Evolutionary conservation across 495 filamentous ascomycete species (phyloP).

Genomic region (Baudoinia panamericana): DNA sequence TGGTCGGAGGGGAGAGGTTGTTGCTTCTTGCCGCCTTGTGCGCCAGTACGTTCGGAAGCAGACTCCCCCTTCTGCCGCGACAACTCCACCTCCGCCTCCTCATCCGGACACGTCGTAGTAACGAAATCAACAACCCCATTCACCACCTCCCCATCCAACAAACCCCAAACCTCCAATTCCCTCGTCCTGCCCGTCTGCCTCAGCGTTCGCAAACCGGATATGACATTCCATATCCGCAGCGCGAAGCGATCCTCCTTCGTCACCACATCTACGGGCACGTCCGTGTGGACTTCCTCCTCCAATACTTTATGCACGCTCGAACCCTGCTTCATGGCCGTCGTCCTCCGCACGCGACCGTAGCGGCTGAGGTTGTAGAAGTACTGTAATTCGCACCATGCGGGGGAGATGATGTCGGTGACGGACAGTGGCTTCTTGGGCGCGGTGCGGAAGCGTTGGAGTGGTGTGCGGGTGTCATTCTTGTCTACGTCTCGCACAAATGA

Average conservation of each 20-base stretch:
- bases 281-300: constrained; percentile 70
- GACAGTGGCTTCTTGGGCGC: constrained; percentile 68
- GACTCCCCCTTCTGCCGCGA: not conserved
- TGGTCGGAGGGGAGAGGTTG: constrained; percentile 39
- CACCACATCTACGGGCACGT: constrained; percentile 55
- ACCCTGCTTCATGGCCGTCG: constrained; percentile 72
- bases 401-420: constrained; percentile 76
- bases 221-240: constrained; percentile 79
- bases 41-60: too few species aligned
- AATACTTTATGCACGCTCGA: constrained; percentile 64
- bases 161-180: constrained; percentile 88
- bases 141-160: constrained; percentile 67
- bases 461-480: constrained; percentile 37
- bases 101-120: constrained; percentile 62
- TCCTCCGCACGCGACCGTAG: constrained; percentile 58
- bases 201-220: constrained; percentile 68
- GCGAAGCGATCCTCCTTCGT: constrained; percentile 75
- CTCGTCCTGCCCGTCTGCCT: constrained; percentile 68
- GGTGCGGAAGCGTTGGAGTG: constrained; percentile 64
- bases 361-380: constrained; percentile 74
- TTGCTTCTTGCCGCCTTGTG: not conserved
- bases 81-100: constrained; percentile 43
- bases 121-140: constrained; percentile 86
- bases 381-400: constrained; percentile 92
- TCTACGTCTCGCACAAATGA: too few species aligned